Evolutionary conservation across 164 flowering plant genomes (phyloP).

Genomic region (Sextonia rubra): DNA sequence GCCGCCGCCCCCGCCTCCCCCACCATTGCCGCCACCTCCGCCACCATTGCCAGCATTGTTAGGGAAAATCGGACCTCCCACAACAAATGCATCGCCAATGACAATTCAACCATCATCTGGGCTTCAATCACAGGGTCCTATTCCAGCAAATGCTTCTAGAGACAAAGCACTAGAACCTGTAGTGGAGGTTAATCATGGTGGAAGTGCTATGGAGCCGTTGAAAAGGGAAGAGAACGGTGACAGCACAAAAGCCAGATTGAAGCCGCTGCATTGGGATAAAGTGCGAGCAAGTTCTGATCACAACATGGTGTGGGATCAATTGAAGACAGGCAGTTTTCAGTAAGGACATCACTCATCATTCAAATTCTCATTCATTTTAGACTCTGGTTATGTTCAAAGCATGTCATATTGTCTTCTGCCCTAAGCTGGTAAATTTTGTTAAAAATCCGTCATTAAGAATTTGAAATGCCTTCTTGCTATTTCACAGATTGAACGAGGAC

Average conservation of each 20-base stretch:
- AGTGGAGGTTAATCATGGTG: conserved; percentile 21
- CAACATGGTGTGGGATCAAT: conserved; percentile 95
- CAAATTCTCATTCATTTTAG: background rate
- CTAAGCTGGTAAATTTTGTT: background rate
- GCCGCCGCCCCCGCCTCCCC: conserved; percentile 46
- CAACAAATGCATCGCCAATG: conserved; percentile 11
- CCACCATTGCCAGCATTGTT: conserved; percentile 16
- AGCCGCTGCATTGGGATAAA: conserved; percentile 99
- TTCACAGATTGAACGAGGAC: conserved; percentile 80
- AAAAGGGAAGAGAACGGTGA: conserved; percentile 36
- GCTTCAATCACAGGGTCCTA: conserved; percentile 20
- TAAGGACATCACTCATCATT: conserved; percentile 33
- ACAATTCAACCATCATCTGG: conserved; percentile 17
- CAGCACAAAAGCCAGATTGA: conserved; percentile 62
- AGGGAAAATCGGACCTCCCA: conserved; percentile 18
- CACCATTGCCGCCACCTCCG: conserved; percentile 35
- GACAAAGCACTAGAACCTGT: conserved; percentile 12
- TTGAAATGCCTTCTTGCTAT: conserved; percentile 4
- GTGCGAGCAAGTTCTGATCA: conserved; percentile 89
- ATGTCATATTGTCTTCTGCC: background rate
- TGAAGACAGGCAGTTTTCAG: conserved; percentile 96
- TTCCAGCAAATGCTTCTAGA: conserved; percentile 18
- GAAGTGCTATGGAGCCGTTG: conserved; percentile 29
- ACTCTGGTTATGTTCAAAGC: background rate
- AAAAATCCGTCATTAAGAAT: background rate